Percentiles rank a stretch among this genome's conserved stretches.
These are phyloP conservation scores for Cercophora sp. DNA, from an alignment of 495 filamentous ascomycete genomes.

Conservation along the genomic window DNA sequence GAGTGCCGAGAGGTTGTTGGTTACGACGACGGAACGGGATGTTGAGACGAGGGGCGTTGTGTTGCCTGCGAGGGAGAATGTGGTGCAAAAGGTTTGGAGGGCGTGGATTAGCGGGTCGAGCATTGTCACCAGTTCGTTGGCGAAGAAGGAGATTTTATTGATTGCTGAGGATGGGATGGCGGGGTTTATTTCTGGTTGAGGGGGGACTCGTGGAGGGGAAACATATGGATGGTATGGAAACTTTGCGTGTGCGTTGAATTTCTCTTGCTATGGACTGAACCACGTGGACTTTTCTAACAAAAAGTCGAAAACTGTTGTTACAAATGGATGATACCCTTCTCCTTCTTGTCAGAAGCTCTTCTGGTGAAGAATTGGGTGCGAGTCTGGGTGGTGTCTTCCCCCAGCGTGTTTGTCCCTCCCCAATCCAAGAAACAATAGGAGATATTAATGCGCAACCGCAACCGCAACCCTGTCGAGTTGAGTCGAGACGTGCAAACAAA, in stretches of 20 bases:
- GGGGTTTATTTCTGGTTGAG: slow-evolving; percentile 23
- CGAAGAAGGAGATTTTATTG: slow-evolving; percentile 33
- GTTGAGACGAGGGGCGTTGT: slow-evolving; percentile 16
- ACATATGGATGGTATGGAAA: no score
- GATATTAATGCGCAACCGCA: background rate
- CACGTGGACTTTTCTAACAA: background rate
- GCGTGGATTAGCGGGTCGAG: slow-evolving; percentile 34
- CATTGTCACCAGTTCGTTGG: slow-evolving; percentile 28
- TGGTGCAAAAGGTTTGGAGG: slow-evolving; percentile 40
- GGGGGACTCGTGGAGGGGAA: no score
- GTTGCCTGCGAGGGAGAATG: slow-evolving; percentile 25
- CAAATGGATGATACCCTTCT: no score
- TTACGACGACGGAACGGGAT: slow-evolving; percentile 31
- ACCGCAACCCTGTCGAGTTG: no score
- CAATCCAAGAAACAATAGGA: background rate
- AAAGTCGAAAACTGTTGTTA: no score
- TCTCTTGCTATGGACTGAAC: background rate
- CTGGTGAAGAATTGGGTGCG: no score
- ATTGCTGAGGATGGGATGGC: slow-evolving; percentile 31
- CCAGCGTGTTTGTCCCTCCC: background rate
- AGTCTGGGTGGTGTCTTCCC: background rate
- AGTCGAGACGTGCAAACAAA: no score
- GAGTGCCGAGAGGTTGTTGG: slow-evolving; percentile 21
- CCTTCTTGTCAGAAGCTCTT: no score
- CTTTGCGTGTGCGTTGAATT: background rate